These are phyloP conservation scores for Pachysandra terminalis DNA, from an alignment of 164 flowering plant genomes.

Conservation along the genomic window DNA sequence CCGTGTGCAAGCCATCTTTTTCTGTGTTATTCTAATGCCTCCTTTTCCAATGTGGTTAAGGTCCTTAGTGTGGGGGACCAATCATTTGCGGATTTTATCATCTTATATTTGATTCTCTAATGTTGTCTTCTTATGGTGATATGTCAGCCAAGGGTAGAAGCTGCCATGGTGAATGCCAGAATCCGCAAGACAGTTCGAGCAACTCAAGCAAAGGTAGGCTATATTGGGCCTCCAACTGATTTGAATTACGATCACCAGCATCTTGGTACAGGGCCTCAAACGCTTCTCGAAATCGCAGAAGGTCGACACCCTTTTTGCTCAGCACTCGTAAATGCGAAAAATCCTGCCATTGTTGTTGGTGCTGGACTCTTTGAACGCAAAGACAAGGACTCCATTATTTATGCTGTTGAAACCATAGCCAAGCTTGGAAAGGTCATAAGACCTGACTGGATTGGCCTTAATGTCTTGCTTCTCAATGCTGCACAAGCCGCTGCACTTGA, in stretches of 20 bases:
- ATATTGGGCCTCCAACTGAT: slow-evolving; percentile 84
- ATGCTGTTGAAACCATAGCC: slow-evolving; percentile 69
- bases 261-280: slow-evolving; percentile 84
- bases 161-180: slow-evolving; percentile 99
- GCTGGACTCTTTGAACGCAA: slow-evolving; percentile 80
- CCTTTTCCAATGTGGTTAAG: too few relatives aligned
- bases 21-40: too few relatives aligned
- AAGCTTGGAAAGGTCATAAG: slow-evolving; percentile 54
- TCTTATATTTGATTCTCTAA: slow-evolving; percentile 1
- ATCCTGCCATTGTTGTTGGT: slow-evolving; percentile 85
- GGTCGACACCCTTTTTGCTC: slow-evolving; percentile 80
- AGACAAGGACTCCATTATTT: slow-evolving; percentile 74
- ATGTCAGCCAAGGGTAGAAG: slow-evolving; percentile 95
- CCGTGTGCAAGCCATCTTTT: too few relatives aligned
- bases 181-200: slow-evolving; percentile 83
- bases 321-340: slow-evolving; percentile 65
- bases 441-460: slow-evolving; percentile 94
- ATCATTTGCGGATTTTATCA: background rate
- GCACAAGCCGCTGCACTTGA: slow-evolving; percentile 97
- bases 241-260: slow-evolving; percentile 81
- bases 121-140: slow-evolving; percentile 3
- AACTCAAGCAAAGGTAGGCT: slow-evolving; percentile 87
- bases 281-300: slow-evolving; percentile 79
- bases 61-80: too few relatives aligned
- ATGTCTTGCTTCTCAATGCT: slow-evolving; percentile 83